Percentiles rank a stretch among this genome's conserved stretches.
Evolutionary conservation across 2,329 filamentous ascomycete genomes (phyloP).

Genomic region (Venturiaceae sp.): DNA sequence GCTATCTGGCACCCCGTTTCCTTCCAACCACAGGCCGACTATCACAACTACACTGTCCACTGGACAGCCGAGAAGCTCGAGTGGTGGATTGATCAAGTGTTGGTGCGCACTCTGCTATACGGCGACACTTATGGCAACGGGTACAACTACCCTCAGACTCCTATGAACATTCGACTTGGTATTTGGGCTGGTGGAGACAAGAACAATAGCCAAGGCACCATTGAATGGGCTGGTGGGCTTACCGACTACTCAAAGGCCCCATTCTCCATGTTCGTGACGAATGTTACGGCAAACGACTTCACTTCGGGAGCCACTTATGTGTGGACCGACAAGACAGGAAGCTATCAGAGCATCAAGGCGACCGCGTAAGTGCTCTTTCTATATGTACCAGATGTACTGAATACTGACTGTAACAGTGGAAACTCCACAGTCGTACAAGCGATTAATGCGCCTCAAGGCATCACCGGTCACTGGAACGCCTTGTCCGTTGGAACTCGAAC

Average conservation of each 20-base stretch:
- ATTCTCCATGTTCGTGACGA: conserved; percentile 24
- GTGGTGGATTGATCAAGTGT: conserved; percentile 60
- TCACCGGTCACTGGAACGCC: conserved; percentile 23
- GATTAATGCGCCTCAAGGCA: conserved; percentile 24
- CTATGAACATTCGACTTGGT: conserved; percentile 70
- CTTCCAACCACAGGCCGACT: conserved; percentile 48
- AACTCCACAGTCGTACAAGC: conserved; percentile 25
- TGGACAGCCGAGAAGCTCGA: conserved; percentile 62
- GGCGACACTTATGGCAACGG: conserved; percentile 44
- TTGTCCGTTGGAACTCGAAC: conserved; percentile 23
- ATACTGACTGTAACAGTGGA: conserved; percentile 15
- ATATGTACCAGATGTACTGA: neutral
- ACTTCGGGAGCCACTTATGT: conserved; percentile 26
- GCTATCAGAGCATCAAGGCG: conserved; percentile 36
- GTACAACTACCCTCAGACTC: conserved; percentile 63
- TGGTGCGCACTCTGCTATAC: conserved; percentile 53
- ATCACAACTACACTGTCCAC: conserved; percentile 62
- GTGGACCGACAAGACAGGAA: conserved; percentile 29
- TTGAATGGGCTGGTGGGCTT: conserved; percentile 27
- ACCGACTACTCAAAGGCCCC: conserved; percentile 23
- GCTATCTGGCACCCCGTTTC: conserved; percentile 46
- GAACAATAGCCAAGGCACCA: conserved; percentile 15
- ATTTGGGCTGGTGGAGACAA: conserved; percentile 11
- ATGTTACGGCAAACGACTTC: conserved; percentile 22
- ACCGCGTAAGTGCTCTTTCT: conserved; percentile 23